Evolutionary conservation across 1,139 yeast genomes (phyloP), one percentile per base, ranked within the genome.

Genomic region (Lodderomyces elongisporus): DNA sequence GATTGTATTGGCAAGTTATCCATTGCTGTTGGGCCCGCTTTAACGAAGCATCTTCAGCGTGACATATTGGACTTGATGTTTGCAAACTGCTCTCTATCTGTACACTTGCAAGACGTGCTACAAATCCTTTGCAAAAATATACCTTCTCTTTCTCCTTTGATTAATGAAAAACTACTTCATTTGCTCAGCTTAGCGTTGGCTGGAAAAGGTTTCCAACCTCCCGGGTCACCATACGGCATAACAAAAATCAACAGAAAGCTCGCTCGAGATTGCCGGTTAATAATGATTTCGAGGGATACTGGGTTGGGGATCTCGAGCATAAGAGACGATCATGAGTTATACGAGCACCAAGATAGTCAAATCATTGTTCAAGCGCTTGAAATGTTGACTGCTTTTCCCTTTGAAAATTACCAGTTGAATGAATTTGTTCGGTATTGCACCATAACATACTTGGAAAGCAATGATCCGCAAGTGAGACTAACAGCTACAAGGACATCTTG

Each of bases 11-110:
- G 94, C 0, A 84, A 85, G 59, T 63, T 91, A 31, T 89, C 96
- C 0, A 72, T 74, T 16, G 94, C 97, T 0, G 88, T 89, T 9
- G 97, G 96, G 0, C 95, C 96, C n/a, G 95, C 96, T 1, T 66
- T 91, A 35, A 84, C 96, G 0, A 89, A 89, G 51, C 91, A 87
- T 51, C 64, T 91, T 41, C 91, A 88, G 44, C 71, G 82, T 42
- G 95, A 87, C 48, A 74, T 89, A 16, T 62, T 91, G 38, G 93
- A 83, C 44, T 70, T 84, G 65, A 74, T 89, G 61, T 72, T 91
- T 48, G 74, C 67, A 31, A 66, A 83, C 35, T 87, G 96, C 43
- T 85, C 95, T 0, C 68, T 91, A 32, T 83, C 91, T 14, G 81
- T 75, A 40, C 80, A 84, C 42, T 77, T 89, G 77, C 79, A 85